Evolutionary conservation across 352 stramenopile species (phyloP), one percentile per base, ranked within the genome.

Genomic region (Globisporangium nagaii): DNA sequence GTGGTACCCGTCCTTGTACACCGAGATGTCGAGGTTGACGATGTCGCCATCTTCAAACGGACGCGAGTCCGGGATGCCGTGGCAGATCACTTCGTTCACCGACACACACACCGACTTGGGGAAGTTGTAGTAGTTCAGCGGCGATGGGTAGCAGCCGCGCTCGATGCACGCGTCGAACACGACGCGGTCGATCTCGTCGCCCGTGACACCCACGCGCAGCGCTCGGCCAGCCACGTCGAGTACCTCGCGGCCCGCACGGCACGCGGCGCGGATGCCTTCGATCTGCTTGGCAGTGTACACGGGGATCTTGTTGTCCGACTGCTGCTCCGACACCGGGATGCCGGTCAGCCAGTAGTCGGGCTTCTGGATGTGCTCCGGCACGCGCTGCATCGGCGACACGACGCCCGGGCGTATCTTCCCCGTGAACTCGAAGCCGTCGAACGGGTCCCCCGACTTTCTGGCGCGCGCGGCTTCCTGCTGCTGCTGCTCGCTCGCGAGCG

Each of bases 71-170:
- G 97, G 96, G 62, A 99, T 99, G 19, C 97, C 97, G 66, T 98
- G 95, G 66, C 94, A 98, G 51, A 98, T 97, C 1, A 98, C 87
- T 63, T 98, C 96, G 58, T 98, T 98, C 17, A 98, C 90, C 6
- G 88, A 88, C 11, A 88, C 57, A 44, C 82, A 92, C 39, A 86
- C 60, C n/a, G 79, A 87, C 76, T 99, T 99, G 10, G 96, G 96
- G 67, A 99, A 99, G 93, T 91, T 81, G 62, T 97, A 95, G 68
- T 96, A 98, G 74, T 99, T 99, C 13, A 99, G 70, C 20, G 97
- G 97, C 32, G 92, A 98, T 32, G 97, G 97, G 78, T 99, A 99
- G 28, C 90, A 97, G 17, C 70, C 82, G 19, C 88, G 73, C 61
- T 98, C 83, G 17, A 98, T 86, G 52, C 74, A 96, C 9, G 90